These are phyloP conservation scores for Naegleria lovaniensis DNA, from an alignment of 208 protist genomes.

Conservation along the genomic window DNA sequence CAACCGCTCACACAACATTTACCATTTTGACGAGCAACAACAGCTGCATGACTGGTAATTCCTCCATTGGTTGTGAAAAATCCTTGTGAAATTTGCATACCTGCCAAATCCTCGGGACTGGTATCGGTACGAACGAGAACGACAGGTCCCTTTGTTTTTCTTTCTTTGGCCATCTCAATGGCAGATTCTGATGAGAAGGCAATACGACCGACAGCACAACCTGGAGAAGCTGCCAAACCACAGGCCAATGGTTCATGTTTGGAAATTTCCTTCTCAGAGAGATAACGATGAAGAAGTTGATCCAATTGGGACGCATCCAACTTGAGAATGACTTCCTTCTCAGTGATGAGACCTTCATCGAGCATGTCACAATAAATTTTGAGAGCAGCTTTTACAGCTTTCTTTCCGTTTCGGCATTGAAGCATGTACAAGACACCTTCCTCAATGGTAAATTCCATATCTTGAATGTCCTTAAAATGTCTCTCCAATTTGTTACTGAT, in stretches of 20 bases:
- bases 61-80: conserved; percentile 83
- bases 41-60: conserved; percentile 90
- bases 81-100: conserved; percentile 75
- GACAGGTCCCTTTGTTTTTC: conserved; percentile 55
- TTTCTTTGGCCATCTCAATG: conserved; percentile 50
- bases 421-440: conserved; percentile 84
- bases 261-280: conserved; percentile 50
- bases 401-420: conserved; percentile 84
- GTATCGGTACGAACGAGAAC: conserved; percentile 86
- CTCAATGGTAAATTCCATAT: conserved; percentile 93
- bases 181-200: conserved; percentile 74
- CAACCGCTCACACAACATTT: conserved; percentile 85
- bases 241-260: conserved; percentile 59
- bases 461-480: conserved; percentile 88
- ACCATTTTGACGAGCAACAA: conserved; percentile 87
- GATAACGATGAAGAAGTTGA: conserved; percentile 75
- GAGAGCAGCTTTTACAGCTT: conserved; percentile 76
- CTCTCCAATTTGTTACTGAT: conserved; percentile 68
- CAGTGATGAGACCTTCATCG: conserved; percentile 73
- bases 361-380: conserved; percentile 80
- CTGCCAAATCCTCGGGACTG: conserved; percentile 81
- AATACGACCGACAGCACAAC: conserved; percentile 74
- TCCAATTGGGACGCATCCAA: conserved; percentile 70
- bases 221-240: conserved; percentile 81
- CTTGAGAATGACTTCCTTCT: conserved; percentile 73